Evolutionary conservation across 306 rosid species (phyloP), one percentile per base, ranked within the genome.

Genomic region (Cicer chorassanicum): DNA sequence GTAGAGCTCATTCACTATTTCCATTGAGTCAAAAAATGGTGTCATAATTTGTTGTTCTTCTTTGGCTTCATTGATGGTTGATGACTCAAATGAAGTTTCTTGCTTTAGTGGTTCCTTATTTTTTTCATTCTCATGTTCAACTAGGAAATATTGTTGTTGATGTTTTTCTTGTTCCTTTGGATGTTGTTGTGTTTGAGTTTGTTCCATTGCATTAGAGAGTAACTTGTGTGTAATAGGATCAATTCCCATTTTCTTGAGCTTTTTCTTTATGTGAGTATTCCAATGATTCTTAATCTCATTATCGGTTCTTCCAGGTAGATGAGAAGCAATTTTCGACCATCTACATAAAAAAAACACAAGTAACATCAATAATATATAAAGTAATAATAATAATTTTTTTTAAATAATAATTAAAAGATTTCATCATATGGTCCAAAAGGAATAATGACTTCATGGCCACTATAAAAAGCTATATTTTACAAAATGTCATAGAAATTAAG

Each of bases 301-400:
- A 44, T 88, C 96, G 8, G 96, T 91, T 86, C 96, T 84, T 71
- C 96, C 96, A 1, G 96, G 90, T 3, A 91, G 89, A 72, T 86
- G 87, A 82, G 93, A 88, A 68, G 93, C 93, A 78, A 91, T 91
- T 79, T 88, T 87, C 0, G 96, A 91, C 96, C 96, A 91, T 75
- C 93, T 91, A 65, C 46, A 57, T 7, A 18, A 55, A 44, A 1
- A 12, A 39, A 10, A 15, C 9, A 12, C 34, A 16, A 18, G 9
- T 8, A 11, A 45, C 18, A 63, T 21, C 14, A 49, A 8, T 64
- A 66, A 57, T 65, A 6, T 54, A 6, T 44, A 78, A 18, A 77
- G 14, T 57, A 11, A 8, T 48, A 50, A 49, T 4, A 59, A 2
- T 45, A 19, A 6, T 62, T 53, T 14, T 53, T 14, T 9, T 3